Evolutionary conservation across 2,329 filamentous ascomycete species (phyloP).

Genomic region (Tolypocladium tundrense): DNA sequence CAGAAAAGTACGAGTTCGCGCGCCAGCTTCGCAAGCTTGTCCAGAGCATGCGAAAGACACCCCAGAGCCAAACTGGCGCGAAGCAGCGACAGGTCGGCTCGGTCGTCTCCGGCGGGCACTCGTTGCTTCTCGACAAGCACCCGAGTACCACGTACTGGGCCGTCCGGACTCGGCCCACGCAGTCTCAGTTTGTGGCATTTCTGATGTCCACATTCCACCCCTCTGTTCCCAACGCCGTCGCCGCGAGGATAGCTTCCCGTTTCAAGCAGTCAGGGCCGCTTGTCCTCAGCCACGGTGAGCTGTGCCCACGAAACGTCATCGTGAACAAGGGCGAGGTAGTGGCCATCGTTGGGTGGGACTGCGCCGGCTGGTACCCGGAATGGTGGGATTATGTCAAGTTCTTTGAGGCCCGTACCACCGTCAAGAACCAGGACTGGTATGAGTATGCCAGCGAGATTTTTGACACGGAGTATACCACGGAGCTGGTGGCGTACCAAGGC

Average conservation of each 20-base stretch:
- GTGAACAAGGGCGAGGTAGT: slow-evolving; percentile 12
- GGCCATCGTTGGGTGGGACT: slow-evolving; percentile 20
- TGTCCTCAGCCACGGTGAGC: slow-evolving; percentile 14
- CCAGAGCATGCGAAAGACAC: slow-evolving; percentile 9
- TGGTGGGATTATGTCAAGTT: slow-evolving; percentile 26
- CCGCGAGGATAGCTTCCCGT: slow-evolving; percentile 9
- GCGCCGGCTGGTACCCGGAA: slow-evolving; percentile 19
- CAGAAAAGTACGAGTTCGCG: slow-evolving; percentile 12
- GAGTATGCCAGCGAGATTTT: slow-evolving; percentile 19
- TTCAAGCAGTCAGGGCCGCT: slow-evolving; percentile 7
- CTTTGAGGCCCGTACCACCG: slow-evolving; percentile 17
- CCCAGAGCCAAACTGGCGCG: not conserved
- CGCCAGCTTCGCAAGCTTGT: slow-evolving; percentile 17
- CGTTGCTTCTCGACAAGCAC: slow-evolving; percentile 17
- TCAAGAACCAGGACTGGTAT: slow-evolving; percentile 20
- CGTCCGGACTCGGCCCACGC: slow-evolving; percentile 8
- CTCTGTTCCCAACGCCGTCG: slow-evolving; percentile 13
- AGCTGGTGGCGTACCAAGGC: slow-evolving; percentile 20
- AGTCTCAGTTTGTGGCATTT: slow-evolving; percentile 14
- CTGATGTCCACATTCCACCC: slow-evolving; percentile 14
- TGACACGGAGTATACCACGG: slow-evolving; percentile 8
- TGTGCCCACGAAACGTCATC: slow-evolving; percentile 20
- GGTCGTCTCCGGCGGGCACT: slow-evolving; percentile 7
- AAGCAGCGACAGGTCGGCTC: slow-evolving; percentile 7
- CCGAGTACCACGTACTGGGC: slow-evolving; percentile 17